phyloP scores from a whole-genome alignment of 257 asterid species.

The Solanum clarkiae region DNA sequence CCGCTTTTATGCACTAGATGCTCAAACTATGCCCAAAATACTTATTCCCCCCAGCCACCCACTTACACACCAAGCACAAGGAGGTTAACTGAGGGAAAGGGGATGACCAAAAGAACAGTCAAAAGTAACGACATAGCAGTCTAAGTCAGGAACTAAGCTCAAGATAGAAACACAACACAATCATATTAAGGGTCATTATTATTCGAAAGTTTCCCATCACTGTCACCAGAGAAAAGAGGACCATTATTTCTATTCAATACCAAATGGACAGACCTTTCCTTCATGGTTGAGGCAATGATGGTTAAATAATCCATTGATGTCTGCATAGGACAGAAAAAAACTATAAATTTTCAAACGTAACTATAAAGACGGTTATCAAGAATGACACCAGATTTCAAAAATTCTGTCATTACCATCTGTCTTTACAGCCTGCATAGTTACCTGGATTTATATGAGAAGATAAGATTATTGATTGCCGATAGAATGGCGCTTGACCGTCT shows the following conservation, averaged over 20 bases:
- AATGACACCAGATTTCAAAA: not conserved
- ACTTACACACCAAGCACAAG: not conserved
- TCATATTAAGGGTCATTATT: not conserved
- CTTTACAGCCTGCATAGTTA: conserved; percentile 12
- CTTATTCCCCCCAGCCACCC: not conserved
- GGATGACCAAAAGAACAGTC: not conserved
- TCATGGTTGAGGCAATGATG: conserved; percentile 68
- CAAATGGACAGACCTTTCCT: conserved; percentile 64
- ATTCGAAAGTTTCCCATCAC: not conserved
- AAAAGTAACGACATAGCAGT: not conserved
- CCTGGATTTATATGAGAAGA: conserved; percentile 89
- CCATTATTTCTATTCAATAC: not conserved
- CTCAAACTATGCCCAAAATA: not conserved
- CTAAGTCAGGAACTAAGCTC: not conserved
- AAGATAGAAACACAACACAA: not conserved
- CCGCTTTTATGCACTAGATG: not conserved
- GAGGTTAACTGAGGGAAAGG: not conserved
- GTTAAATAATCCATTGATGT: conserved; percentile 65
- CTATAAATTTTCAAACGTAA: not conserved
- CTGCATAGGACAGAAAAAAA: conserved; percentile 29
- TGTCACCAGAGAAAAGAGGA: not conserved
- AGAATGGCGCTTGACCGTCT: conserved; percentile 80
- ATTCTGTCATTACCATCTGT: not conserved
- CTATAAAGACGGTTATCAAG: not conserved
- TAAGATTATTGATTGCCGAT: conserved; percentile 76